phyloP scores from a whole-genome alignment of 768 basidiomycete genomes.

The Lactarius hatsudake region DNA sequence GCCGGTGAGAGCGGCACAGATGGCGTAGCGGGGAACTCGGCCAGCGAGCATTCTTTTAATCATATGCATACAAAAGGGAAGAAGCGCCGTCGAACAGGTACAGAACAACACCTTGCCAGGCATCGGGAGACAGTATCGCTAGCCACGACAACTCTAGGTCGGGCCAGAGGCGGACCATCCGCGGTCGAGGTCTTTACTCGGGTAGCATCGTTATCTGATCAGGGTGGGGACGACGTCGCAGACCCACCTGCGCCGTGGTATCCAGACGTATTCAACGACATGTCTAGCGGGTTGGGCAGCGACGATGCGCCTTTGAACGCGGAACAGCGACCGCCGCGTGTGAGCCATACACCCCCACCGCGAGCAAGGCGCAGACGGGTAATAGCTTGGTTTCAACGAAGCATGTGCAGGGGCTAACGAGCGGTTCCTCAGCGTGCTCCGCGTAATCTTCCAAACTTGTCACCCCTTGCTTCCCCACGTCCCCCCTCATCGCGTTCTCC shows the following conservation, averaged over 20 bases:
- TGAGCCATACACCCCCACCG: background rate
- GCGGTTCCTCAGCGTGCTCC: conserved; percentile 7
- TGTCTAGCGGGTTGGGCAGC: conserved; percentile 5
- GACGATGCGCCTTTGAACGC: conserved; percentile 1
- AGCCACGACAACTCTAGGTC: background rate
- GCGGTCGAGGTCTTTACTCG: too few species aligned
- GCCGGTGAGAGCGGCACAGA: conserved; percentile 3
- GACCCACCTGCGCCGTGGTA: conserved; percentile 1
- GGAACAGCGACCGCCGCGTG: background rate
- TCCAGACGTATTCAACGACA: conserved; percentile 15
- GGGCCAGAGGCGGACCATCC: background rate
- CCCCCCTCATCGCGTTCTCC: background rate
- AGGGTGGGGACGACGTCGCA: background rate
- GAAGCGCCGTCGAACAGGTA: conserved; percentile 4
- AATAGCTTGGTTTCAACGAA: background rate
- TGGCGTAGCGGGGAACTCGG: background rate
- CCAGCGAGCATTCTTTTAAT: background rate
- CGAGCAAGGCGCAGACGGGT: conserved; percentile 19
- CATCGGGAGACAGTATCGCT: background rate
- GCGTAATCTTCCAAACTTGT: conserved; percentile 13
- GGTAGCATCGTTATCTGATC: background rate
- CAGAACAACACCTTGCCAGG: background rate
- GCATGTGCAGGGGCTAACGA: background rate
- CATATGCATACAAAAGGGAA: conserved; percentile 2
- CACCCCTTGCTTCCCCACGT: conserved; percentile 10